These are phyloP conservation scores for Yarrowia alimentaria DNA, from an alignment of 805 yeast genomes.

Conservation along the genomic window DNA sequence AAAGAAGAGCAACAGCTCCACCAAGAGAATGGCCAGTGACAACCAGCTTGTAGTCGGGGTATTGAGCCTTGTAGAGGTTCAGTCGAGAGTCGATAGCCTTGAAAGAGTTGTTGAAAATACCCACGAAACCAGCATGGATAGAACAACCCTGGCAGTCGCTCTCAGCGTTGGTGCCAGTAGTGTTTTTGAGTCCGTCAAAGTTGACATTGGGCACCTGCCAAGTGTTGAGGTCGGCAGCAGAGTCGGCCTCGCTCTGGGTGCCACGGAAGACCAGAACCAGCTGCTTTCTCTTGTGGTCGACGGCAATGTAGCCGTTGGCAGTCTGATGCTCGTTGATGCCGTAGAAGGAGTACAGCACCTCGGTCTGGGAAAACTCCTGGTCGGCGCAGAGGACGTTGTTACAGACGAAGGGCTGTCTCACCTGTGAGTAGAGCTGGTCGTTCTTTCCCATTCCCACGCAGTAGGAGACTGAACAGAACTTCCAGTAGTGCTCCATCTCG, in stretches of 20 bases:
- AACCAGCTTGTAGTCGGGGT: slow-evolving; percentile 15
- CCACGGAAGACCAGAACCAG: slow-evolving; percentile 10
- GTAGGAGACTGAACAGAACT: slow-evolving; percentile 13
- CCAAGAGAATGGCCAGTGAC: slow-evolving; percentile 26
- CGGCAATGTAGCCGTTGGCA: slow-evolving; percentile 13
- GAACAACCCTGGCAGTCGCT: slow-evolving; percentile 6
- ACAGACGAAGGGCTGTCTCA: slow-evolving; percentile 6
- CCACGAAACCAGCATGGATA: slow-evolving; percentile 16
- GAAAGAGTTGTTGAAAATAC: slow-evolving; percentile 5
- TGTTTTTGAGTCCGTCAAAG: slow-evolving; percentile 2
- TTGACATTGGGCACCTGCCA: slow-evolving; percentile 3
- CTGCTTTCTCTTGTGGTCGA: slow-evolving; percentile 7
- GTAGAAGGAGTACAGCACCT: slow-evolving; percentile 15
- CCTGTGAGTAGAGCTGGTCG: slow-evolving; percentile 9
- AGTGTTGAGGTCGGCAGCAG: slow-evolving; percentile 11
- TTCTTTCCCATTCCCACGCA: slow-evolving; percentile 17
- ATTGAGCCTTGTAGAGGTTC: not conserved
- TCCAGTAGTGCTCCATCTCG: slow-evolving; percentile 25
- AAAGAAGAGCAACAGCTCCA: slow-evolving; percentile 23
- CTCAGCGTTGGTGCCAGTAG: not conserved
- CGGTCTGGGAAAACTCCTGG: slow-evolving; percentile 13
- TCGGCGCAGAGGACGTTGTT: slow-evolving; percentile 15
- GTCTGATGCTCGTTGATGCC: slow-evolving; percentile 5
- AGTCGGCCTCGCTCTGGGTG: slow-evolving; percentile 5
- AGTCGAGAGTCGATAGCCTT: slow-evolving; percentile 1